Conservation (phyloP, 75 land plant species). For the Sequoiadendron giganteum region DNA sequence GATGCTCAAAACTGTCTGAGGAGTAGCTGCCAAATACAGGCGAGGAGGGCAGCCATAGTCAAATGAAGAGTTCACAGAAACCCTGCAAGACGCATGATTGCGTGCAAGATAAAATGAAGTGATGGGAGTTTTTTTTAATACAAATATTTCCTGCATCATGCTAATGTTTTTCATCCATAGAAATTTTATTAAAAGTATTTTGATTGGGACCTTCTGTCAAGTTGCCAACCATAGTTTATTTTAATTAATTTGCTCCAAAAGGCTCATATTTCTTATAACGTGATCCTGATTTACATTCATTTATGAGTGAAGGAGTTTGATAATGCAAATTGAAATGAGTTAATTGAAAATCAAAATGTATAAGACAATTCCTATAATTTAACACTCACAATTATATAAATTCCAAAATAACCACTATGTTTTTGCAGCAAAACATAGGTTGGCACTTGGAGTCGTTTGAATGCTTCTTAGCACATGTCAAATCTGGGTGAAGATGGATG, state of each 20-base stretch:
- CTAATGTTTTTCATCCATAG: background rate
- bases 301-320: background rate
- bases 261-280: background rate
- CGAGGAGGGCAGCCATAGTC: too few relatives aligned
- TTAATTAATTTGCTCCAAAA: background rate
- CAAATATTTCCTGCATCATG: background rate
- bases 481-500: background rate
- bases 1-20: too few relatives aligned
- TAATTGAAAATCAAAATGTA: background rate
- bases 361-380: background rate
- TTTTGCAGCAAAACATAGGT: background rate
- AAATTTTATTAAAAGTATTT: background rate
- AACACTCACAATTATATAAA: background rate
- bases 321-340: background rate
- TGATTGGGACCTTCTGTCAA: background rate
- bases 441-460: background rate
- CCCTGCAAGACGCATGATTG: too few relatives aligned
- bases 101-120: too few relatives aligned
- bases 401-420: background rate
- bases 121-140: too few relatives aligned
- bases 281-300: background rate
- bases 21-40: too few relatives aligned
- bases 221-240: background rate
- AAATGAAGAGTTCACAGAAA: too few relatives aligned
- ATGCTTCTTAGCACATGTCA: background rate